phyloP scores from a whole-genome alignment of 768 basidiomycete species.

The Tylopilus vinaceipallidus region DNA sequence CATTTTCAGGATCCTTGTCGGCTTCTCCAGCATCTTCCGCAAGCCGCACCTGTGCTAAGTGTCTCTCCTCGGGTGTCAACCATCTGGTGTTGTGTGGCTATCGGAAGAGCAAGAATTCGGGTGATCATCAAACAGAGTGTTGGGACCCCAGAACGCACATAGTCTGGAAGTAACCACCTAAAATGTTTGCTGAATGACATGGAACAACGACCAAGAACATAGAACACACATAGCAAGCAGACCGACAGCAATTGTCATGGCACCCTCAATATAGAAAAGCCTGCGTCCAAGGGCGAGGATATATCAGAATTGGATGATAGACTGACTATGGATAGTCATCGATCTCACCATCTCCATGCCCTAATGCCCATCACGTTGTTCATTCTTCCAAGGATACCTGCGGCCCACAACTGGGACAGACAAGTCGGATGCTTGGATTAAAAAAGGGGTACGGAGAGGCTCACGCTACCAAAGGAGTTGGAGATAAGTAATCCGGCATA shows the following conservation, averaged over 20 bases:
- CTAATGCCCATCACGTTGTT: slow-evolving; percentile 62
- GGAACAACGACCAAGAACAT: too few relatives aligned
- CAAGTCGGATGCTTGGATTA: too few relatives aligned
- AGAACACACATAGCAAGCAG: too few relatives aligned
- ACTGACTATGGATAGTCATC: too few relatives aligned
- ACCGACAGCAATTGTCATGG: too few relatives aligned
- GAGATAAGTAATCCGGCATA: too few relatives aligned
- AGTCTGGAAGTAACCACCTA: slow-evolving; percentile 61
- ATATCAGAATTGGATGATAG: too few relatives aligned
- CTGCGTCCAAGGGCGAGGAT: too few relatives aligned
- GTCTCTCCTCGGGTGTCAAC: slow-evolving; percentile 48
- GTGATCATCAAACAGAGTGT: not conserved
- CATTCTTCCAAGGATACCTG: slow-evolving; percentile 68
- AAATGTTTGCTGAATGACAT: not conserved
- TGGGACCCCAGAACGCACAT: slow-evolving; percentile 37
- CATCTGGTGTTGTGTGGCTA: slow-evolving; percentile 64
- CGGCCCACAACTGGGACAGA: slow-evolving; percentile 69
- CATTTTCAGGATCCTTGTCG: slow-evolving; percentile 52
- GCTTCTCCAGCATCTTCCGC: slow-evolving; percentile 70
- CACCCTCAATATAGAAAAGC: too few relatives aligned
- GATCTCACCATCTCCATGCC: slow-evolving; percentile 64
- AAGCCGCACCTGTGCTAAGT: slow-evolving; percentile 60
- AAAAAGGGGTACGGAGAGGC: too few relatives aligned
- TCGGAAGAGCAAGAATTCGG: not conserved
- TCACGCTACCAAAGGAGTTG: too few relatives aligned